Percentiles rank a stretch among this genome's conserved stretches.
Evolutionary conservation across 148 eudicot genomes (phyloP).

Genomic region (Vaccinium corymbosum): DNA sequence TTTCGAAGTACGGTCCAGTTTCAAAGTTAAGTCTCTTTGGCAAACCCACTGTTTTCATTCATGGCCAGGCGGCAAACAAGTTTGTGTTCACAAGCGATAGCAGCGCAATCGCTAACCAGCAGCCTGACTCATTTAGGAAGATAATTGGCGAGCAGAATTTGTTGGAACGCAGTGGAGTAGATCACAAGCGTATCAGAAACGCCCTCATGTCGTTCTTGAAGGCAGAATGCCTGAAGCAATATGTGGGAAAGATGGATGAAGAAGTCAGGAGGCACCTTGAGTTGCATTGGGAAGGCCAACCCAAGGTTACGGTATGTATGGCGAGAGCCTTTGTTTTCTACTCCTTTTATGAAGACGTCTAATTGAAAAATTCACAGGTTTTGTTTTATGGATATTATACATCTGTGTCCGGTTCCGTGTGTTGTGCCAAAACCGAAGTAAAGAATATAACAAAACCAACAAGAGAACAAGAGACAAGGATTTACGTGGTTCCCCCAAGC

Average conservation of each 20-base stretch:
- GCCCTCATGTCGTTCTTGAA: slow-evolving; percentile 43
- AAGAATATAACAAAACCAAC: too few relatives aligned
- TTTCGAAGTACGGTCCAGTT: slow-evolving; percentile 26
- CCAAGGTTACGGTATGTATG: slow-evolving; percentile 28
- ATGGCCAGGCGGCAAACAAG: slow-evolving; percentile 51
- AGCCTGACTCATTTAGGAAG: slow-evolving; percentile 27
- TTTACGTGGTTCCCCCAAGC: too few relatives aligned
- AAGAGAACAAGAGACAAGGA: too few relatives aligned
- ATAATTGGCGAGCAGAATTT: slow-evolving; percentile 33
- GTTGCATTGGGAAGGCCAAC: slow-evolving; percentile 35
- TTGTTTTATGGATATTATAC: too few relatives aligned
- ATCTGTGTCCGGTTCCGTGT: not conserved
- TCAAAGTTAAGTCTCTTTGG: slow-evolving; percentile 46
- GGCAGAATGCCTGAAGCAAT: slow-evolving; percentile 39
- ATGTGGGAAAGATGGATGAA: slow-evolving; percentile 38
- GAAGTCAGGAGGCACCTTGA: slow-evolving; percentile 35
- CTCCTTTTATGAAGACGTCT: too few relatives aligned
- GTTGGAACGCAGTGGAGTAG: slow-evolving; percentile 39
- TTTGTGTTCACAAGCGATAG: slow-evolving; percentile 32
- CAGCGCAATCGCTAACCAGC: slow-evolving; percentile 27
- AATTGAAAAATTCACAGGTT: too few relatives aligned
- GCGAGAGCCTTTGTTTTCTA: not conserved
- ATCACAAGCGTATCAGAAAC: slow-evolving; percentile 38
- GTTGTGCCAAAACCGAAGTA: too few relatives aligned
- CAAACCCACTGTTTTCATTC: slow-evolving; percentile 37